A percentile compares a stretch with the other conserved stretches of the same genome.
Conservation (phyloP, 352 stramenopile genomes). For the Phytopythium cucurbitacearum region DNA sequence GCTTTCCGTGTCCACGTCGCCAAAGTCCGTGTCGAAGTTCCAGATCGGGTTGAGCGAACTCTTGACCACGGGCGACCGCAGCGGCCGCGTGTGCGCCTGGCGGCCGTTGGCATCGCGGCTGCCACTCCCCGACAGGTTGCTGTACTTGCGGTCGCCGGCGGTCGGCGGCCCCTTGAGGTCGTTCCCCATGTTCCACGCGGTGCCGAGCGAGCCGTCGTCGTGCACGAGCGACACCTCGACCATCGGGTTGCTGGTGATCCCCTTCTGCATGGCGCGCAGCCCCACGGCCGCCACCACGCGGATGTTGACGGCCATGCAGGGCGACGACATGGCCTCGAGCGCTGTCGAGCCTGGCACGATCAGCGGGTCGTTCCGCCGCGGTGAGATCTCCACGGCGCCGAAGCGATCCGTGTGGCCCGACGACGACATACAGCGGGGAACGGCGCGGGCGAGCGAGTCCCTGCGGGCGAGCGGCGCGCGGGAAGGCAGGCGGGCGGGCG, state of each 20-base stretch:
- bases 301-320: slow-evolving; percentile 52
- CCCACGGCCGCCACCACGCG: slow-evolving; percentile 50
- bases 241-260: slow-evolving; percentile 63
- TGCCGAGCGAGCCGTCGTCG: slow-evolving; percentile 34
- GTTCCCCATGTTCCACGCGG: slow-evolving; percentile 39
- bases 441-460: background rate
- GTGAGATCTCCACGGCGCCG: slow-evolving; percentile 49
- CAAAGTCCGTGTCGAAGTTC: slow-evolving; percentile 81
- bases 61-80: slow-evolving; percentile 57
- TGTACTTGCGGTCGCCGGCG: slow-evolving; percentile 6
- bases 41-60: slow-evolving; percentile 77
- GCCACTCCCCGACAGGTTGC: slow-evolving; percentile 16
- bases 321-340: slow-evolving; percentile 55
- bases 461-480: no score
- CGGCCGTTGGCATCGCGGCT: slow-evolving; percentile 13
- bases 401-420: slow-evolving; percentile 22
- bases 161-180: slow-evolving; percentile 29
- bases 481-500: no score
- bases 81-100: slow-evolving; percentile 33
- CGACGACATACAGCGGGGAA: slow-evolving; percentile 14
- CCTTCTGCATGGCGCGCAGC: slow-evolving; percentile 65
- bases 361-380: slow-evolving; percentile 50
- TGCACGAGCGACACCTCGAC: slow-evolving; percentile 69
- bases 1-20: slow-evolving; percentile 60
- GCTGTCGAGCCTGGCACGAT: slow-evolving; percentile 47